A percentile compares a stretch with the other conserved stretches of the same genome.
Conservation (phyloP, 108 stramenopile species). For the Fragilariopsis cylindrus region DNA sequence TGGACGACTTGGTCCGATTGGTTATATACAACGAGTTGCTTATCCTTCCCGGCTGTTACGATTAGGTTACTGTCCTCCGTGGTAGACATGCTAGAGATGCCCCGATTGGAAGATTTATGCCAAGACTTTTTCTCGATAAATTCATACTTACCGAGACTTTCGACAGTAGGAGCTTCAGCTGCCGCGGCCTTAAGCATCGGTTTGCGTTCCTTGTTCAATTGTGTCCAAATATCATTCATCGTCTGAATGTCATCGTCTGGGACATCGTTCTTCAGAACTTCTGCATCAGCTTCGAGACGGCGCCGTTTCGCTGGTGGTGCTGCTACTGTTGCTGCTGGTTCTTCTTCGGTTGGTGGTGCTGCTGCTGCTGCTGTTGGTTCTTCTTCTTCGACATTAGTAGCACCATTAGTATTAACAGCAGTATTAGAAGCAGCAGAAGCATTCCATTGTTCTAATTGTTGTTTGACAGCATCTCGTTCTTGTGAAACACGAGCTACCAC, state of each 20-base stretch:
- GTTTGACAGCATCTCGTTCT: slow-evolving; percentile 87
- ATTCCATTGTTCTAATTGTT: slow-evolving; percentile 54
- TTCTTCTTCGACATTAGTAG: background rate
- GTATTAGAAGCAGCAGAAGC: slow-evolving; percentile 9
- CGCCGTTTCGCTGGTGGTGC: slow-evolving; percentile 24
- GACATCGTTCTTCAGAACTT: slow-evolving; percentile 35
- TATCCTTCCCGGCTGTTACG: slow-evolving; percentile 74
- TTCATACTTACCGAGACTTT: slow-evolving; percentile 33
- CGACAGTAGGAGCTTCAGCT: slow-evolving; percentile 30
- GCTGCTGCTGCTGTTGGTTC: background rate
- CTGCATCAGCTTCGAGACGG: slow-evolving; percentile 18
- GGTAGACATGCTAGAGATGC: slow-evolving; percentile 32
- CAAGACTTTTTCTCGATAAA: slow-evolving; percentile 32
- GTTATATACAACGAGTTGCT: slow-evolving; percentile 70
- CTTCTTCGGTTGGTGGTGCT: background rate
- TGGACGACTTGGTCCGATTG: slow-evolving; percentile 40
- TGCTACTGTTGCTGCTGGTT: background rate
- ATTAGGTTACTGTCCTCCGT: slow-evolving; percentile 16
- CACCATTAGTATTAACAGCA: background rate
- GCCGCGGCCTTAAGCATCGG: slow-evolving; percentile 38
- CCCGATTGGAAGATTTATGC: slow-evolving; percentile 65
- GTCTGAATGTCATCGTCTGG: slow-evolving; percentile 43
- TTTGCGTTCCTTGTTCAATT: slow-evolving; percentile 51
- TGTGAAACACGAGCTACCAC: slow-evolving; percentile 87
- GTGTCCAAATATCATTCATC: slow-evolving; percentile 62